phyloP scores from a whole-genome alignment of 768 basidiomycete species.

The Tulasnella sp. region DNA sequence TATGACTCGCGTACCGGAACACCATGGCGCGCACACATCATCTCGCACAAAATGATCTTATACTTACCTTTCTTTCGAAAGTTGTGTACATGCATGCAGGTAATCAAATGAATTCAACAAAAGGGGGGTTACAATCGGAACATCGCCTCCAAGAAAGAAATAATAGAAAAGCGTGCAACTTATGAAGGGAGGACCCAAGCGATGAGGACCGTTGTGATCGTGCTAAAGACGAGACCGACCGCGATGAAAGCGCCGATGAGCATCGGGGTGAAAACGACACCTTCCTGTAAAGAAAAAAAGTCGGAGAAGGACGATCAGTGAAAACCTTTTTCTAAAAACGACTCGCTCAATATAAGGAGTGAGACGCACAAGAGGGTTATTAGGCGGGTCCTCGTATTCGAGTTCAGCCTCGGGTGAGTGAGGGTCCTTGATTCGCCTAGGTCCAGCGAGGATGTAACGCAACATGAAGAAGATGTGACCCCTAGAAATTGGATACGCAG shows the following conservation, averaged over 20 bases:
- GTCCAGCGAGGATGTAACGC: not conserved
- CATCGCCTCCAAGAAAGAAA: not conserved
- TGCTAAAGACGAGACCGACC: not conserved
- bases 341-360: no score
- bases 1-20: no score
- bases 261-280: not conserved
- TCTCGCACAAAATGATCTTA: no score
- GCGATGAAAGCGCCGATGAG: not conserved
- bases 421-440: not conserved
- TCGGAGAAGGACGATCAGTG: not conserved
- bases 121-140: not conserved
- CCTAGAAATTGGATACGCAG: no score
- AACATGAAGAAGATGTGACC: conserved; percentile 3
- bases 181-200: not conserved
- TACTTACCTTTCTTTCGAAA: no score
- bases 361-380: not conserved
- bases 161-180: not conserved
- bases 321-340: not conserved
- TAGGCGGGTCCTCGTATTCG: not conserved
- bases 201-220: not conserved
- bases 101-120: no score
- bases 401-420: not conserved
- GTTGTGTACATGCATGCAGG: no score
- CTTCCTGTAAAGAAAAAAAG: not conserved
- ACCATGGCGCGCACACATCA: no score